A percentile compares a stretch with the other conserved stretches of the same genome.
Conservation (phyloP, 805 yeast species). For the Yarrowia porcina region DNA sequence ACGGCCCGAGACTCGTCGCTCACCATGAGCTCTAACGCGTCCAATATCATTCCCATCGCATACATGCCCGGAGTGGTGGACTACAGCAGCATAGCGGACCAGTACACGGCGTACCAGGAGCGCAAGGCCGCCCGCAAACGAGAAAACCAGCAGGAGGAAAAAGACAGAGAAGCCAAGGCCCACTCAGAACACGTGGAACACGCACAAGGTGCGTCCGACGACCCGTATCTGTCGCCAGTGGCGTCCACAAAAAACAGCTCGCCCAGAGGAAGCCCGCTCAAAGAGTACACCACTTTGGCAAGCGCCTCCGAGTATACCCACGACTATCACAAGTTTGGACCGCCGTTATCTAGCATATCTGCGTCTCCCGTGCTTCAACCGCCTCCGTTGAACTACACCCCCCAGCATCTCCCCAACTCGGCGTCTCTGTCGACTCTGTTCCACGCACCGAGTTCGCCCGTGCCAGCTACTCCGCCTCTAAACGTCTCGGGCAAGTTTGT, state of each 20-base stretch:
- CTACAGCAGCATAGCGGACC: neutral
- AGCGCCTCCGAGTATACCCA: neutral
- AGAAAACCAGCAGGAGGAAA: neutral
- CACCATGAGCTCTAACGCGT: constrained; percentile 55
- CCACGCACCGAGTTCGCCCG: neutral
- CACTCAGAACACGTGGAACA: neutral
- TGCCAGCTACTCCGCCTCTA: neutral
- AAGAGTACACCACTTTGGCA: neutral
- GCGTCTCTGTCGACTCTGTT: neutral
- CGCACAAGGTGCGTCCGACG: neutral
- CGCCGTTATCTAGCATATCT: neutral
- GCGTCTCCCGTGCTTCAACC: neutral
- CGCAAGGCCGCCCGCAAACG: neutral
- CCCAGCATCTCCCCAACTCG: neutral
- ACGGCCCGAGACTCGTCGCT: constrained; percentile 3
- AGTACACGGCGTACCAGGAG: neutral
- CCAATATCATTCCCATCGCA: constrained; percentile 86
- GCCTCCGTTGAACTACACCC: neutral
- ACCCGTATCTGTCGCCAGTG: neutral
- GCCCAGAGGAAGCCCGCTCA: neutral
- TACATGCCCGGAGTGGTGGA: constrained; percentile 80
- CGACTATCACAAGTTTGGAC: neutral
- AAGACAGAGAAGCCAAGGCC: neutral
- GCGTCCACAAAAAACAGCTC: neutral
- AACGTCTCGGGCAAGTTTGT: constrained; percentile 1